A percentile compares a stretch with the other conserved stretches of the same genome.
phyloP scores from a whole-genome alignment of 768 basidiomycete species.

The Agrocybe praecox region DNA sequence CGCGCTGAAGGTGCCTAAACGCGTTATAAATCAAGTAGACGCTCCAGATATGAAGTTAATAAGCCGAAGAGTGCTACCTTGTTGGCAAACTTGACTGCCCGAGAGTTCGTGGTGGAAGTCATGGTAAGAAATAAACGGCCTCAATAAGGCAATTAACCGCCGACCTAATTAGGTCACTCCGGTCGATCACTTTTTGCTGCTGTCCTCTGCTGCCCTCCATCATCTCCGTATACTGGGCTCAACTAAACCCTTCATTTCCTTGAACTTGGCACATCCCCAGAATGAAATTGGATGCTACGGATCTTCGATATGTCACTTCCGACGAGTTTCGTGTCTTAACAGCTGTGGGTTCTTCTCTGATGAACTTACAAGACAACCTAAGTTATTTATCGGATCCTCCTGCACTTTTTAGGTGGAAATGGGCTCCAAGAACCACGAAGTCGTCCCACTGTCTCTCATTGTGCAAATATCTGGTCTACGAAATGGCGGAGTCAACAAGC shows the following conservation, averaged over 20 bases:
- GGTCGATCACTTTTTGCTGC: constrained; percentile 17
- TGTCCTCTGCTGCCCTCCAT: constrained; percentile 2
- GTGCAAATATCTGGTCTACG: constrained; percentile 92
- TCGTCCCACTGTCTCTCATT: constrained; percentile 88
- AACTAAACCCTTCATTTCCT: background rate
- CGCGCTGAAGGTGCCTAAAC: constrained; percentile 19
- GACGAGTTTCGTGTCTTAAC: constrained; percentile 97
- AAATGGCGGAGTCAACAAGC: constrained; percentile 92
- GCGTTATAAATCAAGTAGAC: constrained; percentile 4
- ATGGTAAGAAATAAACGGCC: background rate
- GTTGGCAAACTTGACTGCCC: constrained; percentile 21
- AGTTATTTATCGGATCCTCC: constrained; percentile 3
- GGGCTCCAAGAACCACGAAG: constrained; percentile 97
- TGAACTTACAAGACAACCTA: background rate
- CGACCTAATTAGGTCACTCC: constrained; percentile 12
- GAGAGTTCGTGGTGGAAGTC: constrained; percentile 5
- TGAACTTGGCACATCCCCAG: constrained; percentile 7
- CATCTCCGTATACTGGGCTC: background rate
- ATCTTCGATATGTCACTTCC: constrained; percentile 87
- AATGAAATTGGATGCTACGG: constrained; percentile 95
- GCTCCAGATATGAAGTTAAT: background rate
- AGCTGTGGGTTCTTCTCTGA: constrained; percentile 55
- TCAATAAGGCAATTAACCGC: background rate
- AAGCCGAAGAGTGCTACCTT: constrained; percentile 10
- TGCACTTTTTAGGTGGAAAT: constrained; percentile 79